A percentile compares a stretch with the other conserved stretches of the same genome.
Evolutionary conservation across 2,329 filamentous ascomycete species (phyloP).

Genomic region (Dactylella cylindrospora): DNA sequence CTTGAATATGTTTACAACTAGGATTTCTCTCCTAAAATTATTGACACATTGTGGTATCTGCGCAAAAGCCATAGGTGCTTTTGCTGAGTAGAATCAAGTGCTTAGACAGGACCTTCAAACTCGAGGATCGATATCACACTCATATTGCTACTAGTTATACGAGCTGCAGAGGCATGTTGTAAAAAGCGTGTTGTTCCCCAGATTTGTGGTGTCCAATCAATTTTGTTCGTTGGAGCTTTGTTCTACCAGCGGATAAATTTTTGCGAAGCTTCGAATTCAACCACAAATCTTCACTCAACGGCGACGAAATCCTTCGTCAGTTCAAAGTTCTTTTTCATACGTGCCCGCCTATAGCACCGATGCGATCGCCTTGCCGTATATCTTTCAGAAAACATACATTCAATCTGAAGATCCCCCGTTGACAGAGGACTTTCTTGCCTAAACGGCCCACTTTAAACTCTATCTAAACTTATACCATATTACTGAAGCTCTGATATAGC

Average conservation of each 20-base stretch:
- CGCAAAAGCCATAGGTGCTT: no score
- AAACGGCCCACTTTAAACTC: background rate
- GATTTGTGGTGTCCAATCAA: slow-evolving; percentile 21
- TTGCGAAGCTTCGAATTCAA: slow-evolving; percentile 4
- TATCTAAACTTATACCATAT: background rate
- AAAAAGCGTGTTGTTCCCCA: slow-evolving; percentile 25
- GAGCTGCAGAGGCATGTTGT: no score
- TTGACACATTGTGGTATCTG: no score
- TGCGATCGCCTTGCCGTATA: slow-evolving; percentile 16
- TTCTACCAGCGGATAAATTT: no score
- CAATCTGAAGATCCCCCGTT: slow-evolving; percentile 36
- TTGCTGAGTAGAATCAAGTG: no score
- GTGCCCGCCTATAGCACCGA: slow-evolving; percentile 13
- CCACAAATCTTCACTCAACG: slow-evolving; percentile 15
- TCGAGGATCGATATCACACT: no score
- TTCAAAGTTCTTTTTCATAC: no score
- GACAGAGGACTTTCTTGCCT: slow-evolving; percentile 1
- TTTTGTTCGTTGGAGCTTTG: slow-evolving; percentile 19
- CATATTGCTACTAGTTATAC: no score
- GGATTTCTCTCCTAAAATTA: no score
- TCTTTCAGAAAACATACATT: slow-evolving; percentile 29
- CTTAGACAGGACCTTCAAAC: no score
- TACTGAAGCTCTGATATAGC: slow-evolving; percentile 39
- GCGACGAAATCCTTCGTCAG: slow-evolving; percentile 14
- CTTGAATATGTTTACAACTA: no score